Evolutionary conservation across 768 basidiomycete species (phyloP).

Genomic region (Leccinum ochraceum): DNA sequence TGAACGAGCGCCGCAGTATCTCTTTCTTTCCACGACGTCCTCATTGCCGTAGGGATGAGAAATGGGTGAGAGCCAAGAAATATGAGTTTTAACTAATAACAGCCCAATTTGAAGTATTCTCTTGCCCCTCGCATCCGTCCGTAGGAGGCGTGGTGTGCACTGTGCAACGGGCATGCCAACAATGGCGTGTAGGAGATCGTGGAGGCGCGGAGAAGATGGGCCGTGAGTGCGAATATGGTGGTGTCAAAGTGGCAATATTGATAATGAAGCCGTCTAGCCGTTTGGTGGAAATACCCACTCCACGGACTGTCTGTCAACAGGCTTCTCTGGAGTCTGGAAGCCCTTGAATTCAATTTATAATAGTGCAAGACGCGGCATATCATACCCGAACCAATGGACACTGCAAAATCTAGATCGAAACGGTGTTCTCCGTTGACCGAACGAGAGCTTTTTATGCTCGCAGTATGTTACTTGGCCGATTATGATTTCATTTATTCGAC

Average conservation of each 20-base stretch:
- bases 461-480: too few species aligned
- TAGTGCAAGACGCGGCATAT: neutral
- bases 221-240: conserved; percentile 1
- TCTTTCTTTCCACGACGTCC: neutral
- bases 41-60: neutral
- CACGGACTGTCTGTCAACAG: conserved; percentile 8
- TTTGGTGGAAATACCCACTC: conserved; percentile 12
- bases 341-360: neutral
- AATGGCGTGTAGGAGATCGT: conserved; percentile 5
- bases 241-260: neutral
- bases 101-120: conserved; percentile 8
- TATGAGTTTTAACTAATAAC: neutral
- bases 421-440: too few species aligned
- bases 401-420: too few species aligned
- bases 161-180: neutral
- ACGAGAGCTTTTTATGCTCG: too few species aligned
- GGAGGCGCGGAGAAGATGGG: conserved; percentile 9
- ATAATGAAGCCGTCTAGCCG: conserved; percentile 1
- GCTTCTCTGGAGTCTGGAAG: neutral
- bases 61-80: neutral
- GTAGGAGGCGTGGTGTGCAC: conserved; percentile 4
- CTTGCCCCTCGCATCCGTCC: neutral
- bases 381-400: neutral
- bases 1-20: neutral
- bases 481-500: too few species aligned